Percentiles rank a stretch among this genome's conserved stretches.
These are phyloP conservation scores for Meyerozyma guilliermondii DNA, from an alignment of 1,139 yeast genomes.

Conservation along the genomic window DNA sequence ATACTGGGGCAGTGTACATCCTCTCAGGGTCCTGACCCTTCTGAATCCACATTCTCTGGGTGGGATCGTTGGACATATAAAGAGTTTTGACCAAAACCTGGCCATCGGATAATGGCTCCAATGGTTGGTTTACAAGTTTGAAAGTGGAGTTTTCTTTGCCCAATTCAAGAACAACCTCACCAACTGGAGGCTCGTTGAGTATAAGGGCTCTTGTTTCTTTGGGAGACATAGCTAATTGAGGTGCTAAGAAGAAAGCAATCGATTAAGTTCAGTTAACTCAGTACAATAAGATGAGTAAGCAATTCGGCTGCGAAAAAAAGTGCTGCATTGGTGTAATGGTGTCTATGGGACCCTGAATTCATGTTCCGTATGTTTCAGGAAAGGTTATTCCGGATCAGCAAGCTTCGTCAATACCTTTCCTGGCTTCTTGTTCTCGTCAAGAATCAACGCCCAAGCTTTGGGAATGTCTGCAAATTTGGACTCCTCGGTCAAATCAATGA, in stretches of 20 bases:
- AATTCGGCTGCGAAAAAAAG: background rate
- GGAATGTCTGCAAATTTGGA: conserved; percentile 34
- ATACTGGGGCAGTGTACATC: conserved; percentile 44
- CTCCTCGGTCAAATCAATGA: conserved; percentile 30
- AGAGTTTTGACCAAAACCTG: conserved; percentile 44
- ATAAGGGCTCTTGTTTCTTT: conserved; percentile 5
- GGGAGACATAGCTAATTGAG: no score
- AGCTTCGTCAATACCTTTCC: conserved; percentile 27
- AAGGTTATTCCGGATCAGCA: conserved; percentile 4
- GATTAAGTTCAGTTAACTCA: no score
- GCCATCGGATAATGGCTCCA: conserved; percentile 30
- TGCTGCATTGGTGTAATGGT: no score
- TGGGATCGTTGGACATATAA: conserved; percentile 61
- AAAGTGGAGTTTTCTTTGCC: conserved; percentile 29
- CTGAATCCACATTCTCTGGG: conserved; percentile 60
- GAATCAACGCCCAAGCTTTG: conserved; percentile 38
- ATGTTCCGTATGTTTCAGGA: no score
- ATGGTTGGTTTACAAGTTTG: conserved; percentile 18
- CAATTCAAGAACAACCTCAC: conserved; percentile 19
- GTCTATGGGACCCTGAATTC: no score
- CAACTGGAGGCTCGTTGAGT: conserved; percentile 15
- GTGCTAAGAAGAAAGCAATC: background rate
- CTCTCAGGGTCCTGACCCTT: conserved; percentile 34
- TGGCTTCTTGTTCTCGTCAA: conserved; percentile 23
- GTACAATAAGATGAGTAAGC: background rate